Base-by-base conservation (phyloP, 2,329 filamentous ascomycete genomes). In the Colletotrichum australisinense region DNA sequence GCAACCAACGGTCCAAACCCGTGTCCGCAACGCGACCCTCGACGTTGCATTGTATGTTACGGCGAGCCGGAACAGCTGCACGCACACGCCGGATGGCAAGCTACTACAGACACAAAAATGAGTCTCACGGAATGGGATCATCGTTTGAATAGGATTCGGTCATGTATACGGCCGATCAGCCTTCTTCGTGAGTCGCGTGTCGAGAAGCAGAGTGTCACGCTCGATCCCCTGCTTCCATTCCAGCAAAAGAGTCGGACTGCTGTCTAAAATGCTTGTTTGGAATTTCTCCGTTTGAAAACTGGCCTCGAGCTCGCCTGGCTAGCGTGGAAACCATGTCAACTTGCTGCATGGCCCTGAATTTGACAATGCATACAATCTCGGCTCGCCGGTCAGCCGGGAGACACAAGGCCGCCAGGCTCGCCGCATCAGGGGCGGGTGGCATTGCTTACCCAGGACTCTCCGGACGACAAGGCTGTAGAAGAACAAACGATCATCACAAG, bases 401-500 rank as follows among this genome's bases (percentile, higher is more conserved):
- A 4, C n/a, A 49, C 24, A 58, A 63, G 42, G 42, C 53, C 65
- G 19, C 19, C 16, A 22, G 42, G 42, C 42, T 26, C 42, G 14
- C 16, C 38, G 38, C 16, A 19, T 1, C 16, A 42, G 35, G 30
- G 69, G 22, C 58, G 28, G 56, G 69, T 35, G 14, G 49, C 30
- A 11, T 65, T 69, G 38, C 69, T n/a, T 49, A 42, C 66, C 22
- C 59, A 35, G 62, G 46, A 65, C 63, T 63, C 11, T 16, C 52
- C 67, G n/a, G 22, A 46, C 46, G 38, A 60, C 49, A 30, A 22
- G 42, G 57, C 53, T 69, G 22, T 58, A 63, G 58, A 63, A n/a
- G 38, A 49, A 28, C 28, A 69, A 55, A 69, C 59, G 53, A 32
- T 38, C 59, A 59, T 42, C 38, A 63, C 14, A 63, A 65, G 53